phyloP scores from a whole-genome alignment of 441 rosid species.

The Eruca vesicaria region DNA sequence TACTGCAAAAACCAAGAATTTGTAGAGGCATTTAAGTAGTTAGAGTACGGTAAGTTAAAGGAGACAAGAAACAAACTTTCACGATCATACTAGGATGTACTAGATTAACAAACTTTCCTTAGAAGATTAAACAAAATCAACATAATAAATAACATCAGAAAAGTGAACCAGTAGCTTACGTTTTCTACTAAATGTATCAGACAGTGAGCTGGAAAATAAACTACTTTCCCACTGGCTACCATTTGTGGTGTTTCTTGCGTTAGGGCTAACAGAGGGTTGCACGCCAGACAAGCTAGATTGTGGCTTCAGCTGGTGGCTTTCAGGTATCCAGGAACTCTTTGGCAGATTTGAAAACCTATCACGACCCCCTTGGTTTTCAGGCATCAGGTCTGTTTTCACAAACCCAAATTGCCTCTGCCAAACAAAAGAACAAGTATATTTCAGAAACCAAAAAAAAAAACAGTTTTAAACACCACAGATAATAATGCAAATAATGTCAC shows the following conservation, averaged over 20 bases:
- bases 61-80: neutral
- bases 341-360: conserved; percentile 41
- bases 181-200: conserved; percentile 55
- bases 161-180: conserved; percentile 36
- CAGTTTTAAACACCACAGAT: neutral
- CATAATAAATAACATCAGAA: neutral
- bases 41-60: neutral
- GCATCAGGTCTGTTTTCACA: conserved; percentile 47
- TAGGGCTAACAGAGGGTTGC: conserved; percentile 31
- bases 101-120: neutral
- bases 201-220: conserved; percentile 66
- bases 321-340: conserved; percentile 40
- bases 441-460: neutral
- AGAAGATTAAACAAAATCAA: neutral
- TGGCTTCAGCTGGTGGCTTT: conserved; percentile 40
- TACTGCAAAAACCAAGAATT: conserved; percentile 42
- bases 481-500: neutral
- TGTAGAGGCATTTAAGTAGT: neutral
- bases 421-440: conserved; percentile 27
- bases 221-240: conserved; percentile 58
- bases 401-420: conserved; percentile 73
- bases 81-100: neutral
- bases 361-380: conserved; percentile 61
- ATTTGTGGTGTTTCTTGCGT: conserved; percentile 27
- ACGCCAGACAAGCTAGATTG: conserved; percentile 37